phyloP scores from a whole-genome alignment of 2,329 filamentous ascomycete species.

The Sporothrix euskadiensis region DNA sequence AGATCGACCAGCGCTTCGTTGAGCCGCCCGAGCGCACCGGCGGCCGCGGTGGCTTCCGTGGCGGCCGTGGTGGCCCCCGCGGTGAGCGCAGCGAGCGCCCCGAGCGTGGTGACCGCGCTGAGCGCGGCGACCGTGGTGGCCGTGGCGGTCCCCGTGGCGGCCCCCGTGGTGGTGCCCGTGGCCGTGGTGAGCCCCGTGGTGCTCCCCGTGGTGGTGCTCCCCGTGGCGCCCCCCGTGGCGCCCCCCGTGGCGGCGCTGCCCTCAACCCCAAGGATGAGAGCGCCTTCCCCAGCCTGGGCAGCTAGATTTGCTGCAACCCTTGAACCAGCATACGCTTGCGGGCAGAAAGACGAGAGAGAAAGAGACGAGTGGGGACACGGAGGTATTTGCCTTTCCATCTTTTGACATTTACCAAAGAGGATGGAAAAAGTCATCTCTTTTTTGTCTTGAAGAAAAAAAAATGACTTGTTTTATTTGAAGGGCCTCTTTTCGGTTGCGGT shows the following conservation, averaged over 20 bases:
- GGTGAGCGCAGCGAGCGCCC: slow-evolving; percentile 50
- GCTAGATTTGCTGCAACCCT: slow-evolving; percentile 35
- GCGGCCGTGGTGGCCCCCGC: slow-evolving; percentile 51
- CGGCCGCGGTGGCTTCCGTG: slow-evolving; percentile 44
- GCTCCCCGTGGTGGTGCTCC: slow-evolving; percentile 45
- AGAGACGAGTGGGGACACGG: background rate
- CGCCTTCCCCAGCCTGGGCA: slow-evolving; percentile 63
- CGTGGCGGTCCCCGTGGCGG: slow-evolving; percentile 42
- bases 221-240: slow-evolving; percentile 51
- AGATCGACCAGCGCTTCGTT: slow-evolving; percentile 82
- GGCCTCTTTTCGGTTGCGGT: background rate
- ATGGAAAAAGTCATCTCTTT: background rate
- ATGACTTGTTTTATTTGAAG: slow-evolving; percentile 6
- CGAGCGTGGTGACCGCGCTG: slow-evolving; percentile 50
- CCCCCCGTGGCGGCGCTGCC: slow-evolving; percentile 47
- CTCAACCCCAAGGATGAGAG: slow-evolving; percentile 61
- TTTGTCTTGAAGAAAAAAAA: background rate
- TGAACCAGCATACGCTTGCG: background rate
- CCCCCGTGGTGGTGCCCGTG: slow-evolving; percentile 45
- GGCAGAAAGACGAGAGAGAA: background rate
- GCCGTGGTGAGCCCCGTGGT: slow-evolving; percentile 49
- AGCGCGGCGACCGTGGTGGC: slow-evolving; percentile 50
- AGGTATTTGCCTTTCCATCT: background rate
- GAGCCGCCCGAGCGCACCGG: slow-evolving; percentile 68
- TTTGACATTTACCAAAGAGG: background rate